A percentile compares a stretch with the other conserved stretches of the same genome.
Conservation (phyloP, 441 rosid species). For the Populus trichocarpa region DNA sequence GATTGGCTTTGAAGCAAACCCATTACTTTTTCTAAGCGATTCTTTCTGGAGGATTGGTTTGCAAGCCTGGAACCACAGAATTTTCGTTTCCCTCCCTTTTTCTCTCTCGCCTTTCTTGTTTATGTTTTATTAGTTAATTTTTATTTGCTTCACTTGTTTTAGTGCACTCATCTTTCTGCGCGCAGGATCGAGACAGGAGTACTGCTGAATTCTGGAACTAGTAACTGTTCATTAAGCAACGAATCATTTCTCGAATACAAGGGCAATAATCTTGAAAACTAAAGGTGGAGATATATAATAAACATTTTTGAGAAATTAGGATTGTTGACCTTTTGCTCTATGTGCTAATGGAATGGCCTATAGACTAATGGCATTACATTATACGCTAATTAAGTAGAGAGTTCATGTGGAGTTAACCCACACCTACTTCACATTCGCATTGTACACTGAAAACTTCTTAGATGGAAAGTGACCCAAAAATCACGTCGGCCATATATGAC, state of each 20-base stretch:
- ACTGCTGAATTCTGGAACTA: too few species aligned
- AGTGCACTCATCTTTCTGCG: not conserved
- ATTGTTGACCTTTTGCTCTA: not conserved
- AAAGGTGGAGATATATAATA: too few species aligned
- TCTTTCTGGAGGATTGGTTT: constrained; percentile 45
- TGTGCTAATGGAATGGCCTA: not conserved
- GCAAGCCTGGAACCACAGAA: constrained; percentile 87
- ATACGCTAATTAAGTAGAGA: not conserved
- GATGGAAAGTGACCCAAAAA: constrained; percentile 32
- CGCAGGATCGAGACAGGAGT: not conserved
- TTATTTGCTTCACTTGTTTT: not conserved
- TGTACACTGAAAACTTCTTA: constrained; percentile 5
- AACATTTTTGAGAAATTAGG: too few species aligned
- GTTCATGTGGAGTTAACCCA: constrained; percentile 30
- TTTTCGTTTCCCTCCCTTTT: constrained; percentile 20
- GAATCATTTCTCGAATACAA: too few species aligned
- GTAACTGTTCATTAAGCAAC: too few species aligned
- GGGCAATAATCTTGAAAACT: too few species aligned
- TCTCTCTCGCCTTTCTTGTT: not conserved
- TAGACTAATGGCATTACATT: not conserved
- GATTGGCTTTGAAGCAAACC: constrained; percentile 80
- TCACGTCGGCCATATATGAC: constrained; percentile 28
- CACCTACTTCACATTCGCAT: constrained; percentile 18
- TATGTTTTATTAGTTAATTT: constrained; percentile 3
- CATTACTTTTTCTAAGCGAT: constrained; percentile 62